phyloP scores from a whole-genome alignment of 108 stramenopile species.

The Nannochloropsis granulata region DNA sequence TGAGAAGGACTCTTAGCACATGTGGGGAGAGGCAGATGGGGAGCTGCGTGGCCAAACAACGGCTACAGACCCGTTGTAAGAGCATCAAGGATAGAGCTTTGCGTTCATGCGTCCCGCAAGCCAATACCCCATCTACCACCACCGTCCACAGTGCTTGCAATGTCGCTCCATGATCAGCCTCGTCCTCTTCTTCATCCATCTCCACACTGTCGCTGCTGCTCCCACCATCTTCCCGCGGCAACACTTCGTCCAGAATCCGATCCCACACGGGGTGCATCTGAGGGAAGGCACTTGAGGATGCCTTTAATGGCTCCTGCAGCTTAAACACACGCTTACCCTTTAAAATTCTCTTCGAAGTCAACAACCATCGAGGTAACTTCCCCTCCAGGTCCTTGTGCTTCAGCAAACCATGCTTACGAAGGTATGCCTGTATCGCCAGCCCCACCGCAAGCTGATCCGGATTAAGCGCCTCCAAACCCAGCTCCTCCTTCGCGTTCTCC shows the following conservation, averaged over 20 bases:
- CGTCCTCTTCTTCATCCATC: constrained; percentile 2
- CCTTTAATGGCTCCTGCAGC: constrained; percentile 4
- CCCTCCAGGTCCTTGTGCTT: not conserved
- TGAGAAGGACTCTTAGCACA: not conserved
- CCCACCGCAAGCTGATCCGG: not conserved
- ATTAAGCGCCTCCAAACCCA: not conserved
- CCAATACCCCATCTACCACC: constrained; percentile 10
- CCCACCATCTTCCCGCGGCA: not conserved
- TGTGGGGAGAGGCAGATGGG: not conserved
- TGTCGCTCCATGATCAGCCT: not conserved
- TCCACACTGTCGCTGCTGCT: not conserved
- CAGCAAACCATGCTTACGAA: not conserved
- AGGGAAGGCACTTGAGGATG: constrained; percentile 10
- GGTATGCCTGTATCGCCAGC: not conserved
- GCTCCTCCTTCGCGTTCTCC: not conserved
- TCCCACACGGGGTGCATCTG: constrained; percentile 21
- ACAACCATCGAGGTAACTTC: not conserved
- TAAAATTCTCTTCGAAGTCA: not conserved
- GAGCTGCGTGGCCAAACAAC: not conserved
- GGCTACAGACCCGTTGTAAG: not conserved
- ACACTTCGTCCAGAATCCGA: constrained; percentile 9
- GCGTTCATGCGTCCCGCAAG: constrained; percentile 1
- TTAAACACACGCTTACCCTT: not conserved
- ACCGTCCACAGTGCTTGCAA: not conserved
- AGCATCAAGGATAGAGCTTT: constrained; percentile 19